A percentile compares a stretch with the other conserved stretches of the same genome.
These are phyloP conservation scores for Uronychia setigera DNA, from an alignment of 73 alveolate genomes.

Conservation along the genomic window DNA sequence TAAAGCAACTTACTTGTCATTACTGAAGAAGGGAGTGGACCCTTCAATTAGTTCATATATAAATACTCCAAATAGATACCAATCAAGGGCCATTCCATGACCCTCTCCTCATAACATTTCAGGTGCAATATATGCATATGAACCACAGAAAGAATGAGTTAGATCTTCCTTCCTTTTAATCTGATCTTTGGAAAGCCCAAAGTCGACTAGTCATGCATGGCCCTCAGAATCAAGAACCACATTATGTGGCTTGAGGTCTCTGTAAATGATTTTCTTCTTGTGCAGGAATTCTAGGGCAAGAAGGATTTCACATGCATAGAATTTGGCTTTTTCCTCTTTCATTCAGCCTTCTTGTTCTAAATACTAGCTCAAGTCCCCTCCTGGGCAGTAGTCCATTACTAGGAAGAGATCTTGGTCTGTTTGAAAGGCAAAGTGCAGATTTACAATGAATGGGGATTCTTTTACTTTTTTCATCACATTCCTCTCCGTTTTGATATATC, in stretches of 20 bases:
- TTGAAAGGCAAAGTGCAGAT: constrained; percentile 70
- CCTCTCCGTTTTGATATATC: constrained; percentile 90
- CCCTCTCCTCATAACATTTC: constrained; percentile 69
- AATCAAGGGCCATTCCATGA: constrained; percentile 75
- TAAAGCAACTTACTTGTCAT: constrained; percentile 72
- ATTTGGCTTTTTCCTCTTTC: constrained; percentile 80
- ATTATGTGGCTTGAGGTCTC: constrained; percentile 96
- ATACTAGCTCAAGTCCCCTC: constrained; percentile 86
- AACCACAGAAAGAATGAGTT: constrained; percentile 84
- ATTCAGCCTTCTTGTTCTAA: constrained; percentile 64
- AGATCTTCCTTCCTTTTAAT: constrained; percentile 74
- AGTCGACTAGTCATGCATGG: constrained; percentile 90
- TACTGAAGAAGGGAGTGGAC: constrained; percentile 74
- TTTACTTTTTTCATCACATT: constrained; percentile 74
- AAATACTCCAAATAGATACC: constrained; percentile 79
- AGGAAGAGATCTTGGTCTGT: constrained; percentile 87
- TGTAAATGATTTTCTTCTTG: constrained; percentile 79
- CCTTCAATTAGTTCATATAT: constrained; percentile 82
- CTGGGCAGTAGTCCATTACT: constrained; percentile 87
- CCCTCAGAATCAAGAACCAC: constrained; percentile 90
- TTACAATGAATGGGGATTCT: constrained; percentile 55
- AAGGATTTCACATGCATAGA: constrained; percentile 81
- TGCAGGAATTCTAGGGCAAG: constrained; percentile 87
- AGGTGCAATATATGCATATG: constrained; percentile 84
- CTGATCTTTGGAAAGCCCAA: constrained; percentile 88